These are phyloP conservation scores for Glaciozyma martinii DNA, from an alignment of 768 basidiomycete species.

Conservation along the genomic window DNA sequence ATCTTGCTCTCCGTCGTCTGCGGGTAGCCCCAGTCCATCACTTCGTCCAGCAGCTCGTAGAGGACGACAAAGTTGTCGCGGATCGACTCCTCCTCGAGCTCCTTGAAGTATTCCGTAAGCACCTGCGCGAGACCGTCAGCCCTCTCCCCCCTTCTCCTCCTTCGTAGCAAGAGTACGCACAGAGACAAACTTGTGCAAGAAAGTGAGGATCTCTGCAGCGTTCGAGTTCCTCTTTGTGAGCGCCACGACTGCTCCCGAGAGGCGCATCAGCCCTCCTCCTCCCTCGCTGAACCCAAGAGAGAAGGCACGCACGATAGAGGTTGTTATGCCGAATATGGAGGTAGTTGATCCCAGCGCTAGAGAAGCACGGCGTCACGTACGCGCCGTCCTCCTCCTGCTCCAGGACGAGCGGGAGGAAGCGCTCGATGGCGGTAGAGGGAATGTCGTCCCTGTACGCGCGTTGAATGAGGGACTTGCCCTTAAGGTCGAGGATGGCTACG, in stretches of 20 bases:
- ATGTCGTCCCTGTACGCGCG: conserved; percentile 95
- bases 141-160: neutral
- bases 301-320: conserved; percentile 59
- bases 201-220: conserved; percentile 90
- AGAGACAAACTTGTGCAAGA: conserved; percentile 77
- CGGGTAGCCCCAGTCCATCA: conserved; percentile 99
- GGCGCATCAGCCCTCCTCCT: neutral
- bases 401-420: conserved; percentile 82
- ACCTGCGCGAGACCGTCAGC: conserved; percentile 48
- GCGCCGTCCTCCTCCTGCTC: conserved; percentile 97
- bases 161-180: conserved; percentile 32
- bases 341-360: conserved; percentile 89
- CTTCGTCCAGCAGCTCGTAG: conserved; percentile 96
- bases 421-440: conserved; percentile 74
- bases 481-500: conserved; percentile 93
- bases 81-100: conserved; percentile 97
- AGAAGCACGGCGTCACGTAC: conserved; percentile 92
- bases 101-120: conserved; percentile 97
- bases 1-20: conserved; percentile 99
- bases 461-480: conserved; percentile 96
- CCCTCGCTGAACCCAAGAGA: neutral
- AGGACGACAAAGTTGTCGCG: conserved; percentile 99
- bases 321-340: conserved; percentile 98
- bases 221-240: conserved; percentile 92
- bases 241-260: conserved; percentile 63